Evolutionary conservation across 2,329 filamentous ascomycete species (phyloP).

Genomic region (Trichothecium roseum): DNA sequence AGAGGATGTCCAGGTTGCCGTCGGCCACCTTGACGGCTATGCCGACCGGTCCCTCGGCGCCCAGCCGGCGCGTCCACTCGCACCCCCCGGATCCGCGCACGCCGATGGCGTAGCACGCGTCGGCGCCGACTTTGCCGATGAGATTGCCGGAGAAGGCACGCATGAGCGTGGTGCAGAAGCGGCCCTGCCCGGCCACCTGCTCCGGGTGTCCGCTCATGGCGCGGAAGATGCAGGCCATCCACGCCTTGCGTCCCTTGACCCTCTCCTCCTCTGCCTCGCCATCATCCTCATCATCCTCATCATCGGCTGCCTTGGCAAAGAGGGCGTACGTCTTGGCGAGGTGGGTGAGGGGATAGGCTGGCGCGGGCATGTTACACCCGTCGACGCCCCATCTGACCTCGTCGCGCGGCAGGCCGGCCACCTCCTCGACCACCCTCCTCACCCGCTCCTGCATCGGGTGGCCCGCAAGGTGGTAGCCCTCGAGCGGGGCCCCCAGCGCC

Average conservation of each 20-base stretch:
- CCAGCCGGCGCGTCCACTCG: slow-evolving; percentile 23
- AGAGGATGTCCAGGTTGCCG: slow-evolving; percentile 30
- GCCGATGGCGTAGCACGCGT: slow-evolving; percentile 36
- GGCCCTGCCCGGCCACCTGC: slow-evolving; percentile 30
- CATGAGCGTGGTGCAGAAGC: slow-evolving; percentile 38
- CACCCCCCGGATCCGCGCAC: slow-evolving; percentile 26
- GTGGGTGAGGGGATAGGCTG: slow-evolving; percentile 25
- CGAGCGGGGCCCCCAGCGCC: slow-evolving; percentile 19
- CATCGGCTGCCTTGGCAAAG: slow-evolving; percentile 23
- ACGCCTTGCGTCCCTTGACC: slow-evolving; percentile 6
- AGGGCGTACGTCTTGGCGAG: slow-evolving; percentile 23
- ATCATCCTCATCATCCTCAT: neutral
- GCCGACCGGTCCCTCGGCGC: slow-evolving; percentile 25
- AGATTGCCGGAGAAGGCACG: slow-evolving; percentile 21
- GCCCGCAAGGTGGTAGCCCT: slow-evolving; percentile 21
- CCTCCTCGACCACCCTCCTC: slow-evolving; percentile 21
- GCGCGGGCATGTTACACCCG: slow-evolving; percentile 36
- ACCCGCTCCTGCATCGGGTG: slow-evolving; percentile 30
- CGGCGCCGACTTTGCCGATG: slow-evolving; percentile 37
- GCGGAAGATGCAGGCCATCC: slow-evolving; percentile 24
- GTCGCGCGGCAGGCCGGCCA: slow-evolving; percentile 16
- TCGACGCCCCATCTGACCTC: slow-evolving; percentile 30
- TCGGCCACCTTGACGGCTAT: slow-evolving; percentile 39
- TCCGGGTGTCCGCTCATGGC: slow-evolving; percentile 32
- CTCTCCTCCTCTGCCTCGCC: neutral